Conservation (phyloP, 192 early-diverging fungal species). For the Oehlia diaphana region DNA sequence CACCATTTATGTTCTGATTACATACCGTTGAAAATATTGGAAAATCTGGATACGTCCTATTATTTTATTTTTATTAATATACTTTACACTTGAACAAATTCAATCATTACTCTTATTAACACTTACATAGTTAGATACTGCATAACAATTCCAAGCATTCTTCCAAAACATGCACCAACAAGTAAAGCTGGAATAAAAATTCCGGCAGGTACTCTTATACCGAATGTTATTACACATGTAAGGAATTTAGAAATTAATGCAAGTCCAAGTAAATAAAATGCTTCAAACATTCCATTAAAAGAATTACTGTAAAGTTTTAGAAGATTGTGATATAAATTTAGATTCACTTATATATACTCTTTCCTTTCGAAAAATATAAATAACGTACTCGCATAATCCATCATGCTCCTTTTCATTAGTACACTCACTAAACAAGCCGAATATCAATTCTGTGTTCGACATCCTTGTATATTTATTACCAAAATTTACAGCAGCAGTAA, state of each 20-base stretch:
- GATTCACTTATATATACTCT: background rate
- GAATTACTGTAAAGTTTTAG: background rate
- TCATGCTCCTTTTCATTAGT: background rate
- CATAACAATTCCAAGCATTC: conserved; percentile 82
- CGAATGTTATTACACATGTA: conserved; percentile 17
- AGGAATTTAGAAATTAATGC: conserved; percentile 13
- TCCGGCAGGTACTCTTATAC: conserved; percentile 67
- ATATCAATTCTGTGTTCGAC: conserved; percentile 2
- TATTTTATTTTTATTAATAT: background rate
- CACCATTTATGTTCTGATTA: conserved; percentile 56
- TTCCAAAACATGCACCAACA: conserved; percentile 88
- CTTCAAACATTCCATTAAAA: background rate
- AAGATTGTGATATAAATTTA: background rate
- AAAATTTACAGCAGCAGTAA: conserved; percentile 67
- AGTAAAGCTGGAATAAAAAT: conserved; percentile 94
- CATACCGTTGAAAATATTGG: conserved; percentile 73
- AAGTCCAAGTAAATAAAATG: background rate
- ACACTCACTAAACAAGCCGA: conserved; percentile 34
- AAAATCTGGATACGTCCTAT: conserved; percentile 56
- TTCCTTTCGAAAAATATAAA: background rate
- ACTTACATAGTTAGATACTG: conserved; percentile 58
- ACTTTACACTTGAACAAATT: background rate
- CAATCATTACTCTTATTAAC: background rate
- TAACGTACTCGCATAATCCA: conserved; percentile 9
- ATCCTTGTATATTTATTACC: conserved; percentile 64